A percentile compares a stretch with the other conserved stretches of the same genome.
These are phyloP conservation scores for Leucogyrophana mollusca DNA, from an alignment of 768 basidiomycete genomes.

Conservation along the genomic window DNA sequence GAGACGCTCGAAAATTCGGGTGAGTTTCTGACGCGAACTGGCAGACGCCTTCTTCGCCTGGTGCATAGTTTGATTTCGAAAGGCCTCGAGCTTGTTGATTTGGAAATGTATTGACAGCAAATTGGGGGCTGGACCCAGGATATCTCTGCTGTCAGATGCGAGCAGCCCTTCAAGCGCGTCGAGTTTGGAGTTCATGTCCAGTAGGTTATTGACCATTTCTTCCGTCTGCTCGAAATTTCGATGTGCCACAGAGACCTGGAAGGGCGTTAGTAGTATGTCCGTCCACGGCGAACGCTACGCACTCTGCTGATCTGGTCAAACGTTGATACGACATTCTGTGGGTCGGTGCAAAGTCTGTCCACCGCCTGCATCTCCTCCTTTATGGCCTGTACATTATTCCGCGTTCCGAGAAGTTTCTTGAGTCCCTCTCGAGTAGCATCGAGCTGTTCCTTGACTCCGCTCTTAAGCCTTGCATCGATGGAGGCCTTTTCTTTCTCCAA, in stretches of 20 bases:
- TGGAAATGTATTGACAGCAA: slow-evolving; percentile 90
- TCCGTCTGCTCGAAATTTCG: slow-evolving; percentile 93
- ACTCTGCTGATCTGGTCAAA: slow-evolving; percentile 97
- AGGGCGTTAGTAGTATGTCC: slow-evolving; percentile 2
- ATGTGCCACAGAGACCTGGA: slow-evolving; percentile 91
- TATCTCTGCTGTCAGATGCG: slow-evolving; percentile 67
- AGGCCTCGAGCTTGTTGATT: slow-evolving; percentile 87
- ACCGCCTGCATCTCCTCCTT: slow-evolving; percentile 85
- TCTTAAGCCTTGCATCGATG: slow-evolving; percentile 86
- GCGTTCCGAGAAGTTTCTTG: slow-evolving; percentile 73
- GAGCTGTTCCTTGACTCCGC: slow-evolving; percentile 90
- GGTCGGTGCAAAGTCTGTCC: slow-evolving; percentile 75
- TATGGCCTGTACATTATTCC: slow-evolving; percentile 74
- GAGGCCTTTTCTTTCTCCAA: slow-evolving; percentile 96
- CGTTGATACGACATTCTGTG: slow-evolving; percentile 73
- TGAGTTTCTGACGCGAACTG: slow-evolving; percentile 63
- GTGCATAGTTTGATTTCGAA: slow-evolving; percentile 93
- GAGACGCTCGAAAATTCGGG: slow-evolving; percentile 82
- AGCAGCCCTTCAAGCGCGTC: slow-evolving; percentile 79
- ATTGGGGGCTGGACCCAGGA: slow-evolving; percentile 85
- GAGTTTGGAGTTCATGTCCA: slow-evolving; percentile 88
- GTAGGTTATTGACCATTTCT: slow-evolving; percentile 91
- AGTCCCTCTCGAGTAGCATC: slow-evolving; percentile 88
- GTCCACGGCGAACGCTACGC: slow-evolving; percentile 24
- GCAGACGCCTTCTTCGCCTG: slow-evolving; percentile 83